These are phyloP conservation scores for Psilocybe cubensis DNA, from an alignment of 768 basidiomycete genomes.

Conservation along the genomic window DNA sequence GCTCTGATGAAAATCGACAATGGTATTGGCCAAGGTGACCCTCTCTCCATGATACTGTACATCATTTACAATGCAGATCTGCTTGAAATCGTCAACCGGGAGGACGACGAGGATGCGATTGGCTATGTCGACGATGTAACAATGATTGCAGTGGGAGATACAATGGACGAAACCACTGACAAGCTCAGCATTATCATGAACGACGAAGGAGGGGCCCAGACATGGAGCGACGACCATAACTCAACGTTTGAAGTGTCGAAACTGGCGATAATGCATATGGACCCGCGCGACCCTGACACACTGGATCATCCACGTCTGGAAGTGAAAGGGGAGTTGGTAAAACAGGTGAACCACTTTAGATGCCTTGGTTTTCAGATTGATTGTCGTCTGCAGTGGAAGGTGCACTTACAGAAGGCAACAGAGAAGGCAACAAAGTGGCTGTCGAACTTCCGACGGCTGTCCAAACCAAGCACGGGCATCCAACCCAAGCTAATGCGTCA, in stretches of 20 bases:
- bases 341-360: too few species aligned
- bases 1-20: slow-evolving; percentile 13
- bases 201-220: slow-evolving; percentile 19
- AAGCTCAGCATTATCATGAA: slow-evolving; percentile 31
- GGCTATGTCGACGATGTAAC: slow-evolving; percentile 34
- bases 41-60: slow-evolving; percentile 24
- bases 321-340: too few species aligned
- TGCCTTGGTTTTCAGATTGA: too few species aligned
- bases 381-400: too few species aligned
- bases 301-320: too few species aligned
- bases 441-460: too few species aligned
- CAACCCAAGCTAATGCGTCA: too few species aligned
- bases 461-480: too few species aligned
- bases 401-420: too few species aligned
- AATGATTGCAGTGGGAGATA: slow-evolving; percentile 24
- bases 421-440: too few species aligned
- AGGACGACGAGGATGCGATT: slow-evolving; percentile 15
- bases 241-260: slow-evolving; percentile 35
- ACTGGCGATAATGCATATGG: slow-evolving; percentile 20
- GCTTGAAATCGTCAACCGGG: slow-evolving; percentile 8
- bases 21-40: slow-evolving; percentile 28
- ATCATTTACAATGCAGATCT: slow-evolving; percentile 29
- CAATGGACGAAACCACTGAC: slow-evolving; percentile 22
- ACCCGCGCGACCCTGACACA: too few species aligned
- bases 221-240: slow-evolving; percentile 31